Conservation (phyloP, 2,329 filamentous ascomycete genomes). For the Ophiostoma ips region DNA sequence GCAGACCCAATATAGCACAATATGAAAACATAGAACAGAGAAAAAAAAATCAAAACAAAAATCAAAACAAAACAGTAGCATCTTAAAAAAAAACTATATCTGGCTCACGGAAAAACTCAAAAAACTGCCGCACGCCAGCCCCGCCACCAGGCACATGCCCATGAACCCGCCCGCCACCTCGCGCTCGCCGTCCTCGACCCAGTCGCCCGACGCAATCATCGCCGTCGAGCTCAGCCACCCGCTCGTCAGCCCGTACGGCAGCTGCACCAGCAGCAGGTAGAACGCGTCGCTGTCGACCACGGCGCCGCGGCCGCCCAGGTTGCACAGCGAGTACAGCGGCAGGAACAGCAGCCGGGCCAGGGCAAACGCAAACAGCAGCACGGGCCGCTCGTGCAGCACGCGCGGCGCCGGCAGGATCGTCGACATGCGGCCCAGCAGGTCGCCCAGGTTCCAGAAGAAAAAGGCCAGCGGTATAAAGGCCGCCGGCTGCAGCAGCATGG, state of each 20-base stretch:
- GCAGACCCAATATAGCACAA: too few species aligned
- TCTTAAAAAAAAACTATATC: constrained; percentile 23
- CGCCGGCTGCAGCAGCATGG: constrained; percentile 55
- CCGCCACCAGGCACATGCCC: constrained; percentile 76
- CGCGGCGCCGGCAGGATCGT: constrained; percentile 38
- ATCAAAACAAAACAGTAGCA: background rate
- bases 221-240: constrained; percentile 76
- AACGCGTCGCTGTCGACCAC: constrained; percentile 69
- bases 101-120: constrained; percentile 65
- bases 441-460: constrained; percentile 86
- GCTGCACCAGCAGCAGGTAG: constrained; percentile 72
- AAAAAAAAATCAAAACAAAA: background rate
- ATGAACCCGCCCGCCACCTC: constrained; percentile 91
- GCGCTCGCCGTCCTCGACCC: constrained; percentile 68
- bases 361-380: constrained; percentile 52
- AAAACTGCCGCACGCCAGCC: constrained; percentile 72
- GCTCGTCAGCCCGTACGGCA: constrained; percentile 71
- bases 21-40: background rate
- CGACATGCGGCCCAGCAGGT: constrained; percentile 61
- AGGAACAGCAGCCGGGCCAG: constrained; percentile 56
- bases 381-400: constrained; percentile 49
- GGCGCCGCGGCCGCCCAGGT: constrained; percentile 64
- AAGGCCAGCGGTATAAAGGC: constrained; percentile 85
- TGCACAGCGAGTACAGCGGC: constrained; percentile 81
- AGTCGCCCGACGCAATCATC: constrained; percentile 81